phyloP scores from a whole-genome alignment of 2,329 filamentous ascomycete genomes.

The Fusarium drepaniforme region DNA sequence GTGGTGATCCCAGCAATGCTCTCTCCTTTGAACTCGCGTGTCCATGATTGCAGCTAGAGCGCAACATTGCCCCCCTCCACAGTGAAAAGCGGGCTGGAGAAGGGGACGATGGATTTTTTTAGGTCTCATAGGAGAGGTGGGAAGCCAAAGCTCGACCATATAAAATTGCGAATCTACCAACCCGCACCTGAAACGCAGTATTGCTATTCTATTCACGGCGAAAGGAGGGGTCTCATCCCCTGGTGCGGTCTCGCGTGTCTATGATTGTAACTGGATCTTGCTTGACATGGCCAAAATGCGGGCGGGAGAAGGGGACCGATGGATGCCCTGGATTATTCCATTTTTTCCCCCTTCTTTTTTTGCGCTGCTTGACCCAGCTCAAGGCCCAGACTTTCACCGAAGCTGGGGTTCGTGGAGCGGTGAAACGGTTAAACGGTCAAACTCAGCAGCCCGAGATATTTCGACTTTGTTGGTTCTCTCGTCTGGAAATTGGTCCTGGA shows the following conservation, averaged over 20 bases:
- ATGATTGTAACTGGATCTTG: not conserved
- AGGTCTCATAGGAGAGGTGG: not conserved
- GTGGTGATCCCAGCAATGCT: constrained; percentile 13
- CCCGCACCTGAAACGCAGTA: not conserved
- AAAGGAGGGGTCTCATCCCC: not conserved
- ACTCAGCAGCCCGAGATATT: not conserved
- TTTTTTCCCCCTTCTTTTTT: constrained; percentile 18
- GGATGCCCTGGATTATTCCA: constrained; percentile 20
- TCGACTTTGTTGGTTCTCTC: not conserved
- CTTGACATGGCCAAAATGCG: not conserved
- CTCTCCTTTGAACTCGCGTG: constrained; percentile 23
- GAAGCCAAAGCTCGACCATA: not conserved
- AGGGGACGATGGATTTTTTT: not conserved
- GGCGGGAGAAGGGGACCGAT: constrained; percentile 4
- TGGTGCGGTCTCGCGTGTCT: not conserved
- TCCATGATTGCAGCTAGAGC: constrained; percentile 18
- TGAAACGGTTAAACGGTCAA: constrained; percentile 15
- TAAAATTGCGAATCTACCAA: not conserved
- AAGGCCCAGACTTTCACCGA: constrained; percentile 17
- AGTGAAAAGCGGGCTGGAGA: constrained; percentile 3
- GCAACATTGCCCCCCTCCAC: constrained; percentile 18
- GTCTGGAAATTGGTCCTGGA: not conserved
- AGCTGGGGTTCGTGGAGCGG: constrained; percentile 20
- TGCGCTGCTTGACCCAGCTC: constrained; percentile 13
- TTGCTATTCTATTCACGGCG: not conserved